These are phyloP conservation scores for Termitomyces sp. DNA, from an alignment of 768 basidiomycete species.

Conservation along the genomic window DNA sequence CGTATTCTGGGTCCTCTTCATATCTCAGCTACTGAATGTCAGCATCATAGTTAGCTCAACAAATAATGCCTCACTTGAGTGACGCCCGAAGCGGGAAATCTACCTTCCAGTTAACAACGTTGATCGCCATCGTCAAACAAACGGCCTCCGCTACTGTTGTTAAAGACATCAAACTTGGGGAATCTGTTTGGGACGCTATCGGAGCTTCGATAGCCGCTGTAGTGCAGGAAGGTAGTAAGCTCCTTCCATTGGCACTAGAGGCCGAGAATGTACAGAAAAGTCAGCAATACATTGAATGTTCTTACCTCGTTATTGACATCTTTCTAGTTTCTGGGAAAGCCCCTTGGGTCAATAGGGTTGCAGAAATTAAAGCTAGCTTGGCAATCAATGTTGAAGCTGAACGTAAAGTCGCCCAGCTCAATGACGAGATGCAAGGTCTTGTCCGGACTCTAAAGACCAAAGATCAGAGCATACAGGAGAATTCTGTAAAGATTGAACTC, in stretches of 20 bases:
- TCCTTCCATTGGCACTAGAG: conserved; percentile 71
- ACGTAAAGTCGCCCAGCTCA: conserved; percentile 76
- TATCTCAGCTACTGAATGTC: not conserved
- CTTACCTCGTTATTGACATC: not conserved
- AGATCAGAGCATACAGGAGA: conserved; percentile 88
- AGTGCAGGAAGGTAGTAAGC: conserved; percentile 60
- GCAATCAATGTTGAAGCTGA: conserved; percentile 92
- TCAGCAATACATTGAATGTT: conserved; percentile 29
- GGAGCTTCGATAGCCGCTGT: conserved; percentile 64
- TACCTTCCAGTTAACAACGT: conserved; percentile 67
- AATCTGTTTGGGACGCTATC: conserved; percentile 75
- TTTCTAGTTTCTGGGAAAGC: conserved; percentile 61
- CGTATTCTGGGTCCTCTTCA: conserved; percentile 15
- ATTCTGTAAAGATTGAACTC: conserved; percentile 87
- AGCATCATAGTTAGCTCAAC: conserved; percentile 73
- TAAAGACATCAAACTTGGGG: conserved; percentile 60
- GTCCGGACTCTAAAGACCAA: conserved; percentile 79
- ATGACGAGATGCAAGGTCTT: conserved; percentile 87
- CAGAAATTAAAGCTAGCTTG: conserved; percentile 75
- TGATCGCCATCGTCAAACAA: conserved; percentile 69
- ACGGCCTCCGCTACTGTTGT: conserved; percentile 67
- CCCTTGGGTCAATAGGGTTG: conserved; percentile 83
- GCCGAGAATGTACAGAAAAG: conserved; percentile 75
- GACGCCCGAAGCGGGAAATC: conserved; percentile 77
- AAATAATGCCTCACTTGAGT: conserved; percentile 79